Conservation (phyloP, 768 basidiomycete species). For the Pilatotrama ljubarskyi region DNA sequence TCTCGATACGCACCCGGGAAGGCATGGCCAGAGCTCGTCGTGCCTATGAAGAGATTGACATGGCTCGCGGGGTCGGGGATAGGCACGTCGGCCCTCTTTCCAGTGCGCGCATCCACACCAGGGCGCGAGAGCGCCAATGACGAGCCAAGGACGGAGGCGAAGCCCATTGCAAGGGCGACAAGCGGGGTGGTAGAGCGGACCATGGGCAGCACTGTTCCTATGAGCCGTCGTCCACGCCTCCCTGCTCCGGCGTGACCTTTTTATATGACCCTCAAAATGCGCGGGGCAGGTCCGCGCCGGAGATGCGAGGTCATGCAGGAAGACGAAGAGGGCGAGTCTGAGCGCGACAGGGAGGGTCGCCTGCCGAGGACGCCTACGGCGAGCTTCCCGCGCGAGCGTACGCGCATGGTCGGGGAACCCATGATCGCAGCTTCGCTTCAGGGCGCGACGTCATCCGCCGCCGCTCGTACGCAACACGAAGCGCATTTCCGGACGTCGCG, state of each 20-base stretch:
- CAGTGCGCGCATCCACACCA: background rate
- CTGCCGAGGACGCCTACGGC: background rate
- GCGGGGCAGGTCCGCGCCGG: background rate
- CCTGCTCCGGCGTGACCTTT: background rate
- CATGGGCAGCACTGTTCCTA: background rate
- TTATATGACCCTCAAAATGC: background rate
- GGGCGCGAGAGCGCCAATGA: background rate
- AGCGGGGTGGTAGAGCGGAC: background rate
- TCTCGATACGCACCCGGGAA: constrained; percentile 11
- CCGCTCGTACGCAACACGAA: background rate
- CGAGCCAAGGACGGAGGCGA: background rate
- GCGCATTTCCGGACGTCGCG: no score
- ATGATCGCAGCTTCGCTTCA: constrained; percentile 9
- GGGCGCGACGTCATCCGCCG: background rate
- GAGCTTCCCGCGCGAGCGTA: background rate
- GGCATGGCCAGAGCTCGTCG: constrained; percentile 45
- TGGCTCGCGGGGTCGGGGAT: constrained; percentile 30
- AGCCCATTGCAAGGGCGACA: constrained; percentile 4
- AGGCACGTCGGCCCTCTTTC: constrained; percentile 9
- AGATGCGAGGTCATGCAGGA: background rate
- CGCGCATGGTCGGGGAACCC: constrained; percentile 7
- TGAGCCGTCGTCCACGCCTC: no score
- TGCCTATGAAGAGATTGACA: constrained; percentile 67
- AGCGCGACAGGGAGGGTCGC: background rate
- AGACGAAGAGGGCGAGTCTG: background rate